Evolutionary conservation across 1,284 basidiomycete genomes (phyloP), one percentile per base, ranked within the genome.

Genomic region (Porodaedalea pini): DNA sequence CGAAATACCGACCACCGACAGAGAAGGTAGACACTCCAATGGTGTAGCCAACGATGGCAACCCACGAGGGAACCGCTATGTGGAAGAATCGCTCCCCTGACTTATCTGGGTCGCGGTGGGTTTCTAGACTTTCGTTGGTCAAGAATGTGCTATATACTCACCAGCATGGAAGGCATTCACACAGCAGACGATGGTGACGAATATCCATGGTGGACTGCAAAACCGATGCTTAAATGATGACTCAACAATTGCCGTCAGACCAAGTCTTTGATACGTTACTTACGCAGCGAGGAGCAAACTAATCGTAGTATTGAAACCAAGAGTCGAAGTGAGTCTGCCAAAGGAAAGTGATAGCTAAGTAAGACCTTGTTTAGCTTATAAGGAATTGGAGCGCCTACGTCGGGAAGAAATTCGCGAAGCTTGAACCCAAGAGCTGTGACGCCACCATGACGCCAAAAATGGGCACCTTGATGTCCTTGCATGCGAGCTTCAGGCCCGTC

Each of bases 1-100:
- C 75, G 37, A 88, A 71, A 62, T 88, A 88, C 51, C 86, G 78
- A 3, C 74, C 82, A 0, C 73, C 78, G 3, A 76, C 74, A 3
- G 72, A 73, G 69, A 78, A 76, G 0, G 85, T 86, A 3, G 74
- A 73, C 13, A 85, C 67, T 2, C 77, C 77, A 57, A 88, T 83
- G 57, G 86, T 80, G 64, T 81, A 88, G 0, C 81, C 86, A 7
- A 85, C 34, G 8, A 86, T 79, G 51, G 78, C 77, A n/a, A 71
- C 75, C 81, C 81, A 85, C 79, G 78, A 82, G 70, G 78, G 80
- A 2, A 65, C 71, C 7, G 78, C 70, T 29, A 87, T 78, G 66
- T 90, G 87, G 73, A 85, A 85, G 71, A 80, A 89, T 3, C 84
- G 78, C 64, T 86, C 85, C 1, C 84, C 83, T 2, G 80, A 81